A percentile compares a stretch with the other conserved stretches of the same genome.
These are phyloP conservation scores for Syncephalastrum sp. DNA, from an alignment of 371 early-diverging fungal species.

Conservation along the genomic window DNA sequence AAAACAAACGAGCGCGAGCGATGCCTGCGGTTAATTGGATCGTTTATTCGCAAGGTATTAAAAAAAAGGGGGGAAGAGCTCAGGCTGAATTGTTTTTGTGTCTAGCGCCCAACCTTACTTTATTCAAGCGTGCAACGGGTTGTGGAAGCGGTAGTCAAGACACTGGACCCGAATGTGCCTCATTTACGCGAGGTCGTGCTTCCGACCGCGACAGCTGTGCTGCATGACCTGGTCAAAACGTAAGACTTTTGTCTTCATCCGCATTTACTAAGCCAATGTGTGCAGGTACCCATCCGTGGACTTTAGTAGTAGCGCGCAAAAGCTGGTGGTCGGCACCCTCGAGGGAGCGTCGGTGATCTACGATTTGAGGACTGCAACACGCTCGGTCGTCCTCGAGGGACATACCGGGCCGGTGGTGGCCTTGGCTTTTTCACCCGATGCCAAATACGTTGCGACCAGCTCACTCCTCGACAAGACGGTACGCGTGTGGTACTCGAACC, in stretches of 20 bases:
- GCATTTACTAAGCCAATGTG: not conserved
- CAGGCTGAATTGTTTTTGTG: conserved; percentile 2
- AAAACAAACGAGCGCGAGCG: conserved; percentile 54
- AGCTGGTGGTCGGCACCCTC: conserved; percentile 75
- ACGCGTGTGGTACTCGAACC: conserved; percentile 73
- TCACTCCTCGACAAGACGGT: conserved; percentile 71
- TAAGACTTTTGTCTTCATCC: conserved; percentile 16
- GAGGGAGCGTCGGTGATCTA: conserved; percentile 81
- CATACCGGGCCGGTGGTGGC: conserved; percentile 67
- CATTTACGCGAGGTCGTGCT: conserved; percentile 72
- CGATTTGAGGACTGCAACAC: conserved; percentile 84
- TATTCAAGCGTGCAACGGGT: conserved; percentile 62
- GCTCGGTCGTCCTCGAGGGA: conserved; percentile 76
- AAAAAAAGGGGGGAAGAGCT: not conserved
- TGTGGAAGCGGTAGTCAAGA: conserved; percentile 79
- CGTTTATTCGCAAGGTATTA: conserved; percentile 71
- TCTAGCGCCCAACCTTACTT: conserved; percentile 65
- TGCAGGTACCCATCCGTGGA: conserved; percentile 66
- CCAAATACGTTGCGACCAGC: conserved; percentile 75
- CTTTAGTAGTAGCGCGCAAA: conserved; percentile 76
- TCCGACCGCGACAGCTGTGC: conserved; percentile 66
- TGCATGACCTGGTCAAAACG: conserved; percentile 78
- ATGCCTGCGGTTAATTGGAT: conserved; percentile 67
- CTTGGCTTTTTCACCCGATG: conserved; percentile 78
- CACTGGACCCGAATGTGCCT: conserved; percentile 81